A percentile compares a stretch with the other conserved stretches of the same genome.
Evolutionary conservation across 2,329 filamentous ascomycete genomes (phyloP).

Genomic region (Sphaerulina musiva): DNA sequence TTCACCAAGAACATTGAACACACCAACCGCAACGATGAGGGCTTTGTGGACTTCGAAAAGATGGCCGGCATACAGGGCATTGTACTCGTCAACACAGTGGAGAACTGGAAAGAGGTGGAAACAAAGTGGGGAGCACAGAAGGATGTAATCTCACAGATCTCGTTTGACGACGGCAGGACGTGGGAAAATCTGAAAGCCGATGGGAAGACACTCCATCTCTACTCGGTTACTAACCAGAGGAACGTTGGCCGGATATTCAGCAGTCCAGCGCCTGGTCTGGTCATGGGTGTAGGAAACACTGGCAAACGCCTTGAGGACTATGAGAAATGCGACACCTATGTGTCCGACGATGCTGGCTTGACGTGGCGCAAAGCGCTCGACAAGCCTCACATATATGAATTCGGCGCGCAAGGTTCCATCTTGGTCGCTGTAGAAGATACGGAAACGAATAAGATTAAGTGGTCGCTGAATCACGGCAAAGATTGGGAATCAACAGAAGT

Average conservation of each 20-base stretch:
- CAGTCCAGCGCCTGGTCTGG: conserved; percentile 82
- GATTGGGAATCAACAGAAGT: conserved; percentile 70
- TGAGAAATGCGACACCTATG: conserved; percentile 68
- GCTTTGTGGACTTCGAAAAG: conserved; percentile 91
- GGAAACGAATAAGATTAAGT: conserved; percentile 59
- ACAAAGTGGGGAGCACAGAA: conserved; percentile 48
- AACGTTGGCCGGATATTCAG: conserved; percentile 87
- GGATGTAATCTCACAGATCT: conserved; percentile 73
- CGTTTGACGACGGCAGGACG: conserved; percentile 88
- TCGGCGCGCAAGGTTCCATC: conserved; percentile 87
- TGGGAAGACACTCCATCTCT: conserved; percentile 68
- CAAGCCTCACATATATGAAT: conserved; percentile 90
- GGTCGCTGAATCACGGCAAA: conserved; percentile 85
- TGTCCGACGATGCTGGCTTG: conserved; percentile 84
- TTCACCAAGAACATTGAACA: conserved; percentile 88
- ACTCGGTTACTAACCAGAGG: conserved; percentile 78
- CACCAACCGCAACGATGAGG: conserved; percentile 72
- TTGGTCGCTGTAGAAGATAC: conserved; percentile 73
- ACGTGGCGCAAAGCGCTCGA: conserved; percentile 71
- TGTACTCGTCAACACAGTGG: conserved; percentile 79
- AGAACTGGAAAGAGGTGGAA: conserved; percentile 73
- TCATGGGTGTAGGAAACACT: conserved; percentile 91
- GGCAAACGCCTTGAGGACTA: conserved; percentile 67
- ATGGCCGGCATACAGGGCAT: conserved; percentile 86
- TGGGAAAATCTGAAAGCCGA: conserved; percentile 67